Percentiles rank a stretch among this genome's conserved stretches.
These are phyloP conservation scores for Yamadazyma aaseri DNA, from an alignment of 1,139 yeast genomes.

Conservation along the genomic window DNA sequence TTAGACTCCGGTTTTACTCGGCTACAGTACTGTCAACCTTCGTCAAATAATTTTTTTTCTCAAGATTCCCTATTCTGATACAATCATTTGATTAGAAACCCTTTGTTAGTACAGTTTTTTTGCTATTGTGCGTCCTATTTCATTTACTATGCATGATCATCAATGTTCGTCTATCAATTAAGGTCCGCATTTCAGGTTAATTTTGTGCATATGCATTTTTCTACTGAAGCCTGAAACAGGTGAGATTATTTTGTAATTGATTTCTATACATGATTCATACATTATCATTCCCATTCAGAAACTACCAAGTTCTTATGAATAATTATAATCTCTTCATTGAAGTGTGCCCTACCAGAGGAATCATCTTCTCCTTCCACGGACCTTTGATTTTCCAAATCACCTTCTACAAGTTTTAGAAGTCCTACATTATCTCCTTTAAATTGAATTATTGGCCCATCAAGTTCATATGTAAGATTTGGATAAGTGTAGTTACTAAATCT, in stretches of 20 bases:
- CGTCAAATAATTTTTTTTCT: too few species aligned
- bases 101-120: too few species aligned
- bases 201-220: too few species aligned
- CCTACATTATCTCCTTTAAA: conserved; percentile 53
- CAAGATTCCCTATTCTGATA: too few species aligned
- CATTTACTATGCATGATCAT: not conserved
- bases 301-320: conserved; percentile 33
- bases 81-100: too few species aligned
- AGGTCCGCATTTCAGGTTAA: too few species aligned
- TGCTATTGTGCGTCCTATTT: not conserved
- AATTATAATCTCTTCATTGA: conserved; percentile 17
- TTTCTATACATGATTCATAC: too few species aligned
- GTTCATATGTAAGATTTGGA: conserved; percentile 47
- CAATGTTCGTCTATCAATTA: too few species aligned
- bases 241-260: too few species aligned
- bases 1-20: too few species aligned
- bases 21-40: too few species aligned
- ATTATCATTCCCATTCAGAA: conserved; percentile 45
- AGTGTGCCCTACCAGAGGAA: conserved; percentile 14
- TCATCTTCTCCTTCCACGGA: conserved; percentile 2
- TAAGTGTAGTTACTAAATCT: conserved; percentile 49
- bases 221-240: too few species aligned
- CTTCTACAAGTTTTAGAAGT: conserved; percentile 25
- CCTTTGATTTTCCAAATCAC: conserved; percentile 9
- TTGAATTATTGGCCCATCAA: conserved; percentile 60